Evolutionary conservation across 163 green algal species (phyloP), one percentile per base, ranked within the genome.

Genomic region (Scenedesmus sp.): DNA sequence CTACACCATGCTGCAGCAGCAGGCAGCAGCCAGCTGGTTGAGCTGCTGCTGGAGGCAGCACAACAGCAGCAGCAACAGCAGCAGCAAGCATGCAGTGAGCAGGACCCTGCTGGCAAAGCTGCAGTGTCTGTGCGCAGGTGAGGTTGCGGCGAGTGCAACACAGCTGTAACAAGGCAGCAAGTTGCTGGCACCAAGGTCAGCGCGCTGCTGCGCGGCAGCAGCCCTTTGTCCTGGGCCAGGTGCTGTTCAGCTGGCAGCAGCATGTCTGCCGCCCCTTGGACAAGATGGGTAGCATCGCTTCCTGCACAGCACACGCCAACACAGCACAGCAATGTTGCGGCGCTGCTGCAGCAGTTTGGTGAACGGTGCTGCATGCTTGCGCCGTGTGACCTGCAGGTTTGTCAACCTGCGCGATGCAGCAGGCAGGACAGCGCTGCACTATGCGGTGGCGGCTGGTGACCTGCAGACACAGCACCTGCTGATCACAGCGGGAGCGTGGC

Each of bases 361-460:
- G 34, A 52, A 57, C 15, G 76, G 7, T n/a, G 56, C 18, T 56
- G 74, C 74, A 83, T 52, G 8, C 8, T 15, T 52, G 8, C 57
- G 26, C 8, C 4, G 16, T 23, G 9, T 12, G 56, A 46, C 62
- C 5, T 89, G 84, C 34, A 89, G 84, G 46, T 89, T 64, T 64
- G 84, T 89, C 15, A 89, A 89, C 34, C 62, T 81, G 3, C 4
- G n/a, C 9, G 84, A 89, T 66, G 84, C 84, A 26, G 84, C 60
- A 20, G 84, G 84, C 13, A 52, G 84, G 26, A 64, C 60, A 55
- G 34, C 84, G n/a, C 62, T 89, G n/a, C 84, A 82, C 4, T 89
- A 81, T 59, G 84, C 84, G 6, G 62, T 89, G 26, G 13, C 62
- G 12, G 81, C 84, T 20, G 56, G n/a, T 4, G 26, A 89, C 62